Evolutionary conservation across 129 eudicot genomes (phyloP).

Genomic region (Silybum marianum): DNA sequence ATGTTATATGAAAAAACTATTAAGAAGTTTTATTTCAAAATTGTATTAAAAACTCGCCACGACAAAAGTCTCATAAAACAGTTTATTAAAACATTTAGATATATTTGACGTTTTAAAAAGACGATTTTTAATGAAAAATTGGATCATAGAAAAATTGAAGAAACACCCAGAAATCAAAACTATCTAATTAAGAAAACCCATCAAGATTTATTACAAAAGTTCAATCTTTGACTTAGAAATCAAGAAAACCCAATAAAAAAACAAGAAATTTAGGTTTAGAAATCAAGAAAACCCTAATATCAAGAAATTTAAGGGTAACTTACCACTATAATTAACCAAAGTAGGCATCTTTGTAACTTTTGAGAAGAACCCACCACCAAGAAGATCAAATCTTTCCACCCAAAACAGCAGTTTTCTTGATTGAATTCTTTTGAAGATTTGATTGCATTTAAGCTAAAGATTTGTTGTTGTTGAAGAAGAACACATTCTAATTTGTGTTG

Average conservation of each 20-base stretch:
- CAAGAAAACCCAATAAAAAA: conserved; percentile 2
- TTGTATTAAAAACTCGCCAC: neutral
- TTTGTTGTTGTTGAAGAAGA: conserved; percentile 1
- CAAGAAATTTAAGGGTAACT: conserved; percentile 25
- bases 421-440: conserved; percentile 25
- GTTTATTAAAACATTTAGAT: too few species aligned
- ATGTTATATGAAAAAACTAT: too few species aligned
- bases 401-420: conserved; percentile 29
- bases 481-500: neutral
- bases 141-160: neutral
- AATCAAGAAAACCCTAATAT: neutral
- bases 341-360: conserved; percentile 64
- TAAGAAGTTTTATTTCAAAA: neutral
- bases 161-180: conserved; percentile 21
- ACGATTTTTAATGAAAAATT: neutral
- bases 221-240: conserved; percentile 7
- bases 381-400: conserved; percentile 38
- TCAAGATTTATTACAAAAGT: neutral
- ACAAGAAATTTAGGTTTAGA: conserved; percentile 8
- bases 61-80: neutral
- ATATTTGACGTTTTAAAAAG: too few species aligned
- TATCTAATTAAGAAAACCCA: conserved; percentile 18
- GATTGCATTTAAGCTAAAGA: conserved; percentile 38
- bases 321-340: conserved; percentile 85
- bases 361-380: conserved; percentile 41